Evolutionary conservation across 164 flowering plant species (phyloP), one percentile per base, ranked within the genome.

Genomic region (Sedum album): DNA sequence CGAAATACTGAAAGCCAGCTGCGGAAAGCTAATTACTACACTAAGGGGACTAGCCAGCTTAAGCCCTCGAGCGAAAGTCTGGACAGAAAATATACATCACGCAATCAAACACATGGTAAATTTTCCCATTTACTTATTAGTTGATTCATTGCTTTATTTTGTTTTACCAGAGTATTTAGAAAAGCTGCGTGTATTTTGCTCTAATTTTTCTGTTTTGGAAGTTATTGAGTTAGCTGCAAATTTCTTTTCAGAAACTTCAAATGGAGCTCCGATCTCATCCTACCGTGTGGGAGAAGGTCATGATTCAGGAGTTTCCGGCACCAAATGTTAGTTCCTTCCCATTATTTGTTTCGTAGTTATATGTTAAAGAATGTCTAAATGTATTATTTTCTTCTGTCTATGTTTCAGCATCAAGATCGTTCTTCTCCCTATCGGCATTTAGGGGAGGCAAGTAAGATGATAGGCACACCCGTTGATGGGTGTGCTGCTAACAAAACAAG

Each of bases 351-450:
- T 28, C 31, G 10, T 62, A 13, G 11, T 28, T 9, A 14, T 55
- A 33, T 61, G 20, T 20, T 41, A 20, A 31, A 35, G 21, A 51
- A 44, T 5, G 25, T 6, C 14, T 31, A 41, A 73, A 39, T 33
- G 33, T 66, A 38, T 57, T 44, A 26, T 25, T n/a, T 46, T 31
- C 48, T 13, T 44, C 48, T 44, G 15, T 44, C 17, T 44, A 17
- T 15, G n/a, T 84, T 83, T 77, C 91, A 89, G 97, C 82, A 44
- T 41, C 88, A 38, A 80, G 90, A 78, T 91, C 97, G 61, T 91
- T 91, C 85, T 91, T 91, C 85, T 91, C 97, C 31, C 95, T 91
- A 69, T 86, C 97, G 66, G 93, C 95, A 74, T 92, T 92, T 75
- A 85, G 90, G 75, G 88, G 96, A 72, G 76, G 85, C 78, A 91